phyloP scores from a whole-genome alignment of 148 eudicot species.

The Camellia japonica region DNA sequence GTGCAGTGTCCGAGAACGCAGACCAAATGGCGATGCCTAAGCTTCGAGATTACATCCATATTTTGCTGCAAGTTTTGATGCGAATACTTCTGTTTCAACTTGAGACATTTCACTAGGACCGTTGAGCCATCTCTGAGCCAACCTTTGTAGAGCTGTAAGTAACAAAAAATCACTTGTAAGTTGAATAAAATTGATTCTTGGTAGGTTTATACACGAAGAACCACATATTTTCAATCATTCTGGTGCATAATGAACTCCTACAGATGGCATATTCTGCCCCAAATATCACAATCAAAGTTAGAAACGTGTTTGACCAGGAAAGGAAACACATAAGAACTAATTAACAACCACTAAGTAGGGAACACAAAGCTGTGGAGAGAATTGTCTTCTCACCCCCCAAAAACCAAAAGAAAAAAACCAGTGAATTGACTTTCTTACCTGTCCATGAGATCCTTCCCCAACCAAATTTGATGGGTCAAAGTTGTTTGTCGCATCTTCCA shows the following conservation, averaged over 20 bases:
- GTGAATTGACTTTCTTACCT: conserved; percentile 33
- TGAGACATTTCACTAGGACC: conserved; percentile 64
- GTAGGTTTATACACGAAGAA: no score
- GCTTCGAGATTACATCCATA: conserved; percentile 68
- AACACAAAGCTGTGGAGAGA: no score
- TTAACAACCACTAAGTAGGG: no score
- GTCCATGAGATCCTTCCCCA: conserved; percentile 63
- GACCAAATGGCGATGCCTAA: conserved; percentile 74
- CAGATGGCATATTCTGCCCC: no score
- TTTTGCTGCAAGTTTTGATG: conserved; percentile 66
- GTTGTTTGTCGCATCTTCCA: conserved; percentile 86
- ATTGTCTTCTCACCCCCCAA: background rate
- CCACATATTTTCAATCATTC: background rate
- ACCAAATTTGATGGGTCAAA: conserved; percentile 67
- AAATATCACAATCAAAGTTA: no score
- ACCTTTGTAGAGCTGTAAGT: conserved; percentile 65
- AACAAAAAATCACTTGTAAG: background rate
- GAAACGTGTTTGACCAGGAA: no score
- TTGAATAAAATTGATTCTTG: background rate
- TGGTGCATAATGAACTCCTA: no score
- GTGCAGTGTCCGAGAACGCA: conserved; percentile 87
- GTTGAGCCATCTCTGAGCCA: conserved; percentile 65
- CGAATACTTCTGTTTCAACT: conserved; percentile 71
- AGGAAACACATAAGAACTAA: no score
- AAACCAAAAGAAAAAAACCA: background rate